Evolutionary conservation across 108 stramenopile species (phyloP).

Genomic region (Fragilaria radians): DNA sequence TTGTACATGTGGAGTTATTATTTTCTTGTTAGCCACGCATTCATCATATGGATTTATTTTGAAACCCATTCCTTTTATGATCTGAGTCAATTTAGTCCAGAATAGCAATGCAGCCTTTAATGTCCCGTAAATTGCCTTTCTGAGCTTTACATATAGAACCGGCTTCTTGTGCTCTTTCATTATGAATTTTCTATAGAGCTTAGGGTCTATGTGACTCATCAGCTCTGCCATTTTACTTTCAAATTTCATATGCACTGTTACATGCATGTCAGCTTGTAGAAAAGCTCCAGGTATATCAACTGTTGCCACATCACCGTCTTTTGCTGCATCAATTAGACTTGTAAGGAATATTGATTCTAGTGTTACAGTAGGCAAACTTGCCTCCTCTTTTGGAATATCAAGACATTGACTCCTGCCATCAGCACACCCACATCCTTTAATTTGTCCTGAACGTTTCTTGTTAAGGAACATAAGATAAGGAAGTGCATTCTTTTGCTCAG

Average conservation of each 20-base stretch:
- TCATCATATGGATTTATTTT: constrained; percentile 32
- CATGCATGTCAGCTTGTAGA: constrained; percentile 21
- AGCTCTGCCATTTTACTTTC: constrained; percentile 11
- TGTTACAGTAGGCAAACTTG: constrained; percentile 24
- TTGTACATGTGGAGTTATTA: constrained; percentile 12
- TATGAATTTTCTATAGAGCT: constrained; percentile 9
- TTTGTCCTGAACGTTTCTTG: background rate
- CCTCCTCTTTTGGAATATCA: constrained; percentile 14
- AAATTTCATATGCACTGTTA: constrained; percentile 7
- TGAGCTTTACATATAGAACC: constrained; percentile 15
- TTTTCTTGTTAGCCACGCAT: constrained; percentile 31
- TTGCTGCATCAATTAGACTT: background rate
- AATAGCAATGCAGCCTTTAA: constrained; percentile 17
- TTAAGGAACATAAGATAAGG: no score
- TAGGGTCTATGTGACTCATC: constrained; percentile 10
- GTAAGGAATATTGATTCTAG: constrained; percentile 16
- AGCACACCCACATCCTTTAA: constrained; percentile 13
- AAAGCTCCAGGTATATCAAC: constrained; percentile 6
- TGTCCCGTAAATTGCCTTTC: constrained; percentile 21
- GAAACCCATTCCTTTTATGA: constrained; percentile 18
- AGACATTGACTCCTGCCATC: no score
- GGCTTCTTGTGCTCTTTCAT: constrained; percentile 8
- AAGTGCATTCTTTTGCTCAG: constrained; percentile 18
- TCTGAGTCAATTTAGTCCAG: constrained; percentile 5
- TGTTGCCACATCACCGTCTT: background rate